phyloP scores from a whole-genome alignment of 2,329 filamentous ascomycete genomes.

The Pseudopyrenochaeta lycopersici region DNA sequence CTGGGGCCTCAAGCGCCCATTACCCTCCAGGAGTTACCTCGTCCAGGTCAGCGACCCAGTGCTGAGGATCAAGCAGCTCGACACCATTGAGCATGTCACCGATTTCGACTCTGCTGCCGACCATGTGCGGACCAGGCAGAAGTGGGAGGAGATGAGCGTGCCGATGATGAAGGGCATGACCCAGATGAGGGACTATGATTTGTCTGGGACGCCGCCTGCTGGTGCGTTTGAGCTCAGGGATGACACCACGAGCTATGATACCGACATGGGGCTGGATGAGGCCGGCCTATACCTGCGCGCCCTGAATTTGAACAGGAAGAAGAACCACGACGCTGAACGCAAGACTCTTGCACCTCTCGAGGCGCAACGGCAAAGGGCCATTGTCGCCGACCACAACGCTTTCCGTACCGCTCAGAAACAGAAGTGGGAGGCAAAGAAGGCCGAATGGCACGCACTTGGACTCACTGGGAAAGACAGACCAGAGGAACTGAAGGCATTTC shows the following conservation, averaged over 20 bases:
- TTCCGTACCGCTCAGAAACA: slow-evolving; percentile 11
- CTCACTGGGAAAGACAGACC: neutral
- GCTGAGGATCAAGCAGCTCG: slow-evolving; percentile 78
- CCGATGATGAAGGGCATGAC: slow-evolving; percentile 64
- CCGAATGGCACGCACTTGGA: slow-evolving; percentile 3
- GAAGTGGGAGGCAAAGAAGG: slow-evolving; percentile 13
- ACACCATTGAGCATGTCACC: slow-evolving; percentile 87
- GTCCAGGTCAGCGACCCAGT: slow-evolving; percentile 74
- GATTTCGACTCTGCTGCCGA: slow-evolving; percentile 86
- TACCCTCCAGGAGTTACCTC: slow-evolving; percentile 77
- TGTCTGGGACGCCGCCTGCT: slow-evolving; percentile 13
- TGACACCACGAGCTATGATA: slow-evolving; percentile 44
- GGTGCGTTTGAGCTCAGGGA: slow-evolving; percentile 45
- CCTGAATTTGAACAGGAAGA: slow-evolving; percentile 30
- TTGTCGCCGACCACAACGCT: slow-evolving; percentile 1
- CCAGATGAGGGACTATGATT: slow-evolving; percentile 27
- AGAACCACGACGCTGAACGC: slow-evolving; percentile 5
- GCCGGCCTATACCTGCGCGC: slow-evolving; percentile 34
- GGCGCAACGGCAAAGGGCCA: neutral
- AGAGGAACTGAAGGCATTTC: slow-evolving; percentile 6
- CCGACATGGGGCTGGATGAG: slow-evolving; percentile 35
- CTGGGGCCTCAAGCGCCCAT: slow-evolving; percentile 89
- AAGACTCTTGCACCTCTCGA: neutral
- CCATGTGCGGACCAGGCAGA: slow-evolving; percentile 80
- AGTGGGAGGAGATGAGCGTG: slow-evolving; percentile 84